phyloP scores from a whole-genome alignment of 2,329 filamentous ascomycete species.

The Stachybotrys echinatus region DNA sequence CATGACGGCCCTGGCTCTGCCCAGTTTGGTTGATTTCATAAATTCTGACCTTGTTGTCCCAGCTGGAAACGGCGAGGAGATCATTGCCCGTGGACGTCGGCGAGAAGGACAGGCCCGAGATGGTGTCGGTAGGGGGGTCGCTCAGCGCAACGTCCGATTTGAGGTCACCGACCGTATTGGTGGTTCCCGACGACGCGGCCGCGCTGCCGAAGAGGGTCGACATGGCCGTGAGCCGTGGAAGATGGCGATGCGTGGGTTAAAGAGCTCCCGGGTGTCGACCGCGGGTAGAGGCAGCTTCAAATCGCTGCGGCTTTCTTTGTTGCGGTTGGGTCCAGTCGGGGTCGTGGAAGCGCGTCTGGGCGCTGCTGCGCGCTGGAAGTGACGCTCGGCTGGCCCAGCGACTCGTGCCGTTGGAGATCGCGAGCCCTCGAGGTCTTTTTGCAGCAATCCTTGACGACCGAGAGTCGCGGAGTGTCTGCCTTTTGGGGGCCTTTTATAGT shows the following conservation, averaged over 20 bases:
- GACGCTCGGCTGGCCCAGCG: not conserved
- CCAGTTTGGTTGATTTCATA: slow-evolving; percentile 82
- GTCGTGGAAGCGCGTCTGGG: no score
- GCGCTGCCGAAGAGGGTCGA: slow-evolving; percentile 53
- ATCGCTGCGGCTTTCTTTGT: no score
- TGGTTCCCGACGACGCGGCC: slow-evolving; percentile 45
- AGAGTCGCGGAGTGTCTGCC: no score
- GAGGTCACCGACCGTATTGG: slow-evolving; percentile 82
- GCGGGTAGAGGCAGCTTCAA: no score
- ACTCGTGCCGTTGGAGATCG: not conserved
- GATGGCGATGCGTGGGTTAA: slow-evolving; percentile 1
- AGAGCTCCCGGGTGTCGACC: slow-evolving; percentile 1
- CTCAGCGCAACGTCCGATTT: slow-evolving; percentile 79
- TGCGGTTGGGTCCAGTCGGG: no score
- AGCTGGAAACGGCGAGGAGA: slow-evolving; percentile 84
- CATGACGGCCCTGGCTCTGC: slow-evolving; percentile 76
- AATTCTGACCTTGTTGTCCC: slow-evolving; percentile 97
- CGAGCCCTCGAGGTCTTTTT: no score
- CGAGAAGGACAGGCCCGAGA: slow-evolving; percentile 83
- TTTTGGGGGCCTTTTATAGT: no score
- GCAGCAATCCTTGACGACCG: no score
- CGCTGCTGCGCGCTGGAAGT: no score
- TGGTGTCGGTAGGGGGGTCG: slow-evolving; percentile 79
- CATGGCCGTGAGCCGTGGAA: slow-evolving; percentile 41
- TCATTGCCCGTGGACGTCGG: slow-evolving; percentile 54